A percentile compares a stretch with the other conserved stretches of the same genome.
Conservation (phyloP, 768 basidiomycete genomes). For the Agrocybe praecox region DNA sequence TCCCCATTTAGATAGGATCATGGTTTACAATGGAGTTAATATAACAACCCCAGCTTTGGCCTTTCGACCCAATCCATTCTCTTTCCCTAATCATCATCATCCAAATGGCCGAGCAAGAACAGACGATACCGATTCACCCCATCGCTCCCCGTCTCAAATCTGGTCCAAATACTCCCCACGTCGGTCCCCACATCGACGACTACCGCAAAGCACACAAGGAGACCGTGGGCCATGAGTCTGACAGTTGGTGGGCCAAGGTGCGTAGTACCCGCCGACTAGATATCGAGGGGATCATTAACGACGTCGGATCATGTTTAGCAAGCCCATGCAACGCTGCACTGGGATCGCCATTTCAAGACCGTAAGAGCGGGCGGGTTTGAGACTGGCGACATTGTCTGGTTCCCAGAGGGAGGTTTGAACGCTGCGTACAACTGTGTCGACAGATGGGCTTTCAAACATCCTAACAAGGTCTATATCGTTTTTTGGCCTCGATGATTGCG, state of each 20-base stretch:
- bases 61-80: constrained; percentile 13
- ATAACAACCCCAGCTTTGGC: constrained; percentile 16
- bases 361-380: constrained; percentile 83
- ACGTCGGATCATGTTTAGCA: constrained; percentile 35
- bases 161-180: constrained; percentile 69
- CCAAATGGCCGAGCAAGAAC: constrained; percentile 42
- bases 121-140: constrained; percentile 56
- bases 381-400: constrained; percentile 91
- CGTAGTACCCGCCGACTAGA: constrained; percentile 14
- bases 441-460: constrained; percentile 90
- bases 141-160: constrained; percentile 72
- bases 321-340: constrained; percentile 78
- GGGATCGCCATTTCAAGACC: constrained; percentile 89
- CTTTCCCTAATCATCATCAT: constrained; percentile 14
- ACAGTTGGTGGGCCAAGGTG: constrained; percentile 90
- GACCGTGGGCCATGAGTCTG: constrained; percentile 76
- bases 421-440: constrained; percentile 98
- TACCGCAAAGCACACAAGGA: constrained; percentile 68
- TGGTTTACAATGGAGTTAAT: constrained; percentile 15
- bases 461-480: constrained; percentile 61
- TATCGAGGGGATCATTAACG: not conserved
- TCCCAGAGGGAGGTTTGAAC: constrained; percentile 92
- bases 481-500: not conserved
- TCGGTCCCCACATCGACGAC: constrained; percentile 78
- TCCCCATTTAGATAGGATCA: constrained; percentile 18